Evolutionary conservation across 2,329 filamentous ascomycete genomes (phyloP), one percentile per base, ranked within the genome.

Genomic region (Seiridium cupressi): DNA sequence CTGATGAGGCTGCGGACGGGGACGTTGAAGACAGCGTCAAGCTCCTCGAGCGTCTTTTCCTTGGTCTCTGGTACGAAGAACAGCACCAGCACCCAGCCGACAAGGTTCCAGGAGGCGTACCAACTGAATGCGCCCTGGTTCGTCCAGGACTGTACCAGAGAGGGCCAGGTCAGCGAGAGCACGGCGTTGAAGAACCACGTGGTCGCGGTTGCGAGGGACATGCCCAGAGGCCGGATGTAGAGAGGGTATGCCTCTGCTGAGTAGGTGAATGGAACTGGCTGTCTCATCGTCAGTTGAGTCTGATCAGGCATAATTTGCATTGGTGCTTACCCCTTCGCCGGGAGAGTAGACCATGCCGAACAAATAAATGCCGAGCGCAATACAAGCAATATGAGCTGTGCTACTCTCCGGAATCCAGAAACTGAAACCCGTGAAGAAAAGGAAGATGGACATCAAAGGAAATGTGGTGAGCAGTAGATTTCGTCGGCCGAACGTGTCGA

Each of bases 401-500:
- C 65, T 68, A 31, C 61, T 63, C 3, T 65, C 63, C 1, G 77
- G 76, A 51, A 81, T 80, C 66, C 72, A 79, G 69, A 81, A 81
- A 55, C 74, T 77, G 64, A 79, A 80, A 44, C 78, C 79, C 0
- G 79, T 79, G 57, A 79, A 79, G 58, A 82, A 74, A 3, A 81
- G 65, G 67, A 74, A 80, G 0, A 81, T n/a, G 0, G 77, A 76
- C 87, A 90, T 89, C 18, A 89, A 72, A 0, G 87, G 87, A 67
- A 90, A 89, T 0, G 87, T 90, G 1, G 79, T 79, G 4, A 89
- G 76, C 1, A 90, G 78, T 6, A 90, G 76, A 63, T 86, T 86
- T 26, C 88, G 80, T 3, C 88, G 82, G 5, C 88, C 88, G 61
- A 87, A 89, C 0, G 83, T 88, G 67, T 91, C 88, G 63, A 90